Percentiles rank a stretch among this genome's conserved stretches.
phyloP scores from a whole-genome alignment of 202 grass and related monocot genomes.

The Carex sylvatica region DNA sequence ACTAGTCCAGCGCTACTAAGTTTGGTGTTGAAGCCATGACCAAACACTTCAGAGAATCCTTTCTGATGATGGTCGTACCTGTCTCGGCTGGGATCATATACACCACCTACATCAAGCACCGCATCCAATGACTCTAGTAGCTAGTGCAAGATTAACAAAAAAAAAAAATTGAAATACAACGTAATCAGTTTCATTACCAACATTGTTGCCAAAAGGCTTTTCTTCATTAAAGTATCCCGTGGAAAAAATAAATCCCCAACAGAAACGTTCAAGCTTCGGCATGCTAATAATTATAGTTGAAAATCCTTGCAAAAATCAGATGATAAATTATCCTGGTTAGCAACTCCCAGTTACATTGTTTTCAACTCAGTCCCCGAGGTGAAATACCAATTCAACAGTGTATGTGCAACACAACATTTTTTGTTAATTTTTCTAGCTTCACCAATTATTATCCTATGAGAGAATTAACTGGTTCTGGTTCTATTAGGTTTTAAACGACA shows the following conservation, averaged over 20 bases:
- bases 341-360: not conserved
- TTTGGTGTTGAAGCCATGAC: conserved; percentile 79
- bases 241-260: not conserved
- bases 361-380: not conserved
- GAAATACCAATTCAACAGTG: not conserved
- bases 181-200: not conserved
- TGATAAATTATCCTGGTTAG: not conserved
- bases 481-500: not conserved
- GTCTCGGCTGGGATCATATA: conserved; percentile 68
- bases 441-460: not conserved
- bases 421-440: not conserved
- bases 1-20: conserved; percentile 89
- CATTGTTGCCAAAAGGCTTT: not conserved
- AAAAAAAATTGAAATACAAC: conserved; percentile 5
- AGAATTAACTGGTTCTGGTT: not conserved
- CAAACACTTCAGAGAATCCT: conserved; percentile 84
- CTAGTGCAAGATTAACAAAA: conserved; percentile 34
- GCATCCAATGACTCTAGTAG: conserved; percentile 75
- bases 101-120: conserved; percentile 87
- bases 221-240: not conserved
- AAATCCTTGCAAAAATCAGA: not conserved
- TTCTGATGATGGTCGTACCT: conserved; percentile 94
- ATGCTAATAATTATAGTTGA: not conserved
- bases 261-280: not conserved
- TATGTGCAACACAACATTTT: not conserved